Conservation (phyloP, 768 basidiomycete genomes). For the Cytidiella melzeri region DNA sequence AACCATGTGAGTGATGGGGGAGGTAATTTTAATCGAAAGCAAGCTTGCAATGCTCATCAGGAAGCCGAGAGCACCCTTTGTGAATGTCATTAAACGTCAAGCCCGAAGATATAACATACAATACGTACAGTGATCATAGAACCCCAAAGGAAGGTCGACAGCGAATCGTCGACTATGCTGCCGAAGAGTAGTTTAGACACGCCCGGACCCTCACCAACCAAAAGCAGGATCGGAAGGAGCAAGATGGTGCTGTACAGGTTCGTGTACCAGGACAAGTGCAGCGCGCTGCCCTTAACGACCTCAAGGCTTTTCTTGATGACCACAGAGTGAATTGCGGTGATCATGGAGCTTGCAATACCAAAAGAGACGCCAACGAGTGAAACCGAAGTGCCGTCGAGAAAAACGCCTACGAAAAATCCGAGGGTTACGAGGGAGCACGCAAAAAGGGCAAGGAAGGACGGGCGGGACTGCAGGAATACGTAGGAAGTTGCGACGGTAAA, state of each 20-base stretch:
- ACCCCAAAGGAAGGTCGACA: constrained; percentile 71
- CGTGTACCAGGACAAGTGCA: constrained; percentile 87
- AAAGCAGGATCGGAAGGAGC: constrained; percentile 63
- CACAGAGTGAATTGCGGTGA: constrained; percentile 87
- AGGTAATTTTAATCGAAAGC: constrained; percentile 94
- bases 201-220: constrained; percentile 70
- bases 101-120: not conserved
- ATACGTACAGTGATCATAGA: constrained; percentile 70
- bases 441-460: constrained; percentile 66
- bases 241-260: constrained; percentile 75
- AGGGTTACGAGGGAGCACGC: constrained; percentile 78
- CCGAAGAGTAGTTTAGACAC: constrained; percentile 57
- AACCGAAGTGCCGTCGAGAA: constrained; percentile 63
- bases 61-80: constrained; percentile 81
- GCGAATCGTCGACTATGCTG: constrained; percentile 34
- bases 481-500: constrained; percentile 90
- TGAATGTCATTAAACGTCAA: not conserved
- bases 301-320: constrained; percentile 85
- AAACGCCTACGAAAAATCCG: constrained; percentile 89
- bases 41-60: constrained; percentile 91
- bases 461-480: constrained; percentile 66
- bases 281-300: constrained; percentile 77
- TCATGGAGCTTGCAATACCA: constrained; percentile 79
- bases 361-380: constrained; percentile 65
- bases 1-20: constrained; percentile 96